phyloP scores from a whole-genome alignment of 805 yeast genomes.

The Ogataea ganodermae region DNA sequence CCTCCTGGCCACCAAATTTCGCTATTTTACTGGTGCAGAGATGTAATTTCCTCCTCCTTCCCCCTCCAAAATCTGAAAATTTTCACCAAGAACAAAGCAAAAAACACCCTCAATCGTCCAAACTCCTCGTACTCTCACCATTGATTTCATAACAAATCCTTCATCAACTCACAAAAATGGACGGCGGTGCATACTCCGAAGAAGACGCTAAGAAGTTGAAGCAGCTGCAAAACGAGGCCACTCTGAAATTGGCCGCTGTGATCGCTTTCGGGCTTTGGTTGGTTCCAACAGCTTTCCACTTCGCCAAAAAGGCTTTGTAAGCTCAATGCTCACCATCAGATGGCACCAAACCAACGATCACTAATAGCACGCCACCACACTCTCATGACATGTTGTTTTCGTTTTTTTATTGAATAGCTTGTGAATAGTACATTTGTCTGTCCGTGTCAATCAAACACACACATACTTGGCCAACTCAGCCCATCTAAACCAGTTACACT shows the following conservation, averaged over 20 bases:
- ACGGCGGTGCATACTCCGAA: constrained; percentile 30
- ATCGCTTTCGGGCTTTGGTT: constrained; percentile 67
- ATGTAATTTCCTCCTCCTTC: neutral
- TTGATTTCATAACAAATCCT: neutral
- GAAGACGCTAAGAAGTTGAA: constrained; percentile 54
- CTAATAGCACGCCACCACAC: neutral
- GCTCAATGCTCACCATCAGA: neutral
- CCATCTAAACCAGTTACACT: constrained; percentile 1
- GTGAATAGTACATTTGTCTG: constrained; percentile 13
- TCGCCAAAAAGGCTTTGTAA: constrained; percentile 44
- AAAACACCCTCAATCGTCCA: too few species aligned
- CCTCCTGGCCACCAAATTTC: neutral
- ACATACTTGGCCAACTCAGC: neutral
- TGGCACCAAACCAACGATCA: neutral
- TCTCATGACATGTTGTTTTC: neutral
- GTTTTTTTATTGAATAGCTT: constrained; percentile 7
- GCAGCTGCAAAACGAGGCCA: constrained; percentile 60
- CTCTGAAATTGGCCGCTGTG: constrained; percentile 59
- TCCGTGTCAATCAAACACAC: neutral
- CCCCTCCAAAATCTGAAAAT: neutral
- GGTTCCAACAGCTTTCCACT: constrained; percentile 57
- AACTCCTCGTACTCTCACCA: too few species aligned
- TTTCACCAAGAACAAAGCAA: neutral
- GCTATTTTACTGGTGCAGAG: neutral
- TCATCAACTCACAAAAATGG: constrained; percentile 21